Conservation (phyloP, 345 rosid species). For the Punica granatum region DNA sequence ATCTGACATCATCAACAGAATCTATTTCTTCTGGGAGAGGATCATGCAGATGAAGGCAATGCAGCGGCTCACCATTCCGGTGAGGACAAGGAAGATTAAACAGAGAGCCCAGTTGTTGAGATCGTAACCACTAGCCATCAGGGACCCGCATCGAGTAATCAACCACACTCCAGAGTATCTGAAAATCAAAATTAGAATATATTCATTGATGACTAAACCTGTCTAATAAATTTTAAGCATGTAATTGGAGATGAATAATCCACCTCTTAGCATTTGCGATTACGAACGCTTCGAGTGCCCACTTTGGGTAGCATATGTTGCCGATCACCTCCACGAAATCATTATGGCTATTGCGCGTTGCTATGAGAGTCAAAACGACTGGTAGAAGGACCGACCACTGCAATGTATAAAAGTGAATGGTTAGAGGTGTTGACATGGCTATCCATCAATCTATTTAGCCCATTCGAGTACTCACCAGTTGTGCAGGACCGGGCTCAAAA, state of each 20-base stretch:
- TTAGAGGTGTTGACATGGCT: not conserved
- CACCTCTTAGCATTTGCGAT: slow-evolving; percentile 92
- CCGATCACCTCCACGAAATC: slow-evolving; percentile 29
- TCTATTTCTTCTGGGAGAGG: slow-evolving; percentile 52
- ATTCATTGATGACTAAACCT: not conserved
- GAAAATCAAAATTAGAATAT: slow-evolving; percentile 4
- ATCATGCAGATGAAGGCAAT: slow-evolving; percentile 61
- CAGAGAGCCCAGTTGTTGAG: slow-evolving; percentile 56
- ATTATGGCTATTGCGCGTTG: slow-evolving; percentile 38
- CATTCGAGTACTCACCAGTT: slow-evolving; percentile 52
- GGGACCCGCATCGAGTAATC: slow-evolving; percentile 84
- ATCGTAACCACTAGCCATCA: slow-evolving; percentile 52
- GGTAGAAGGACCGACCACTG: slow-evolving; percentile 99
- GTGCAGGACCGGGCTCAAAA: slow-evolving; percentile 89
- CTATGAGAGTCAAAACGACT: slow-evolving; percentile 84
- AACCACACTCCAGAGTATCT: slow-evolving; percentile 97
- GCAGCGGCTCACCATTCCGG: slow-evolving; percentile 51
- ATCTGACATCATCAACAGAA: not conserved
- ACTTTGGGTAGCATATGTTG: slow-evolving; percentile 67
- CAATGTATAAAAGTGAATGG: slow-evolving; percentile 10
- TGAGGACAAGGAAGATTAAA: slow-evolving; percentile 42
- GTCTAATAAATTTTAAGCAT: not conserved
- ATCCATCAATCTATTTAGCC: not conserved
- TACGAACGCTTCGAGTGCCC: slow-evolving; percentile 97
- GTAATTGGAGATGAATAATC: not conserved